Evolutionary conservation across 1,284 basidiomycete genomes (phyloP).

Genomic region (Spongiforma sp.): DNA sequence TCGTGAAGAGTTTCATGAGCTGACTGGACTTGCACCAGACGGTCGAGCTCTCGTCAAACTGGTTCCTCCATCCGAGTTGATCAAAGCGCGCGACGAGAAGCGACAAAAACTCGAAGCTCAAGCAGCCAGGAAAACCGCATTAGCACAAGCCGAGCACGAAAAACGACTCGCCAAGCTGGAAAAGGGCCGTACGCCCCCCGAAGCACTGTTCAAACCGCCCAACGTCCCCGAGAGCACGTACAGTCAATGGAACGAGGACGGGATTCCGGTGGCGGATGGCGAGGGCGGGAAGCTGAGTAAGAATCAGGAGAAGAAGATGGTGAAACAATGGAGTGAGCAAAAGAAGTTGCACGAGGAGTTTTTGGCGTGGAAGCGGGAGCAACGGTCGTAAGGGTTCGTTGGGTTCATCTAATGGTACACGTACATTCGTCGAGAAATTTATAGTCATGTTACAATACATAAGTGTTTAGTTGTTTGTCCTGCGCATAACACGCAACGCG

Average conservation of each 20-base stretch:
- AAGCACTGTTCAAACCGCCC: conserved; percentile 86
- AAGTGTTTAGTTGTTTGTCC: no score
- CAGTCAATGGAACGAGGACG: conserved; percentile 82
- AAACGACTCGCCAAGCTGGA: conserved; percentile 87
- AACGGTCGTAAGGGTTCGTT: conserved; percentile 16
- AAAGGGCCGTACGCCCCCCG: conserved; percentile 79
- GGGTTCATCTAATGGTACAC: no score
- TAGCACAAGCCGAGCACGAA: conserved; percentile 72
- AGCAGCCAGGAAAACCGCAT: conserved; percentile 80
- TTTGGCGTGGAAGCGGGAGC: conserved; percentile 59
- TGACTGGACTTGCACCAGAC: conserved; percentile 60
- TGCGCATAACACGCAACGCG: no score
- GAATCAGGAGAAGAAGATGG: conserved; percentile 78
- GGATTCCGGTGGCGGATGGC: conserved; percentile 84
- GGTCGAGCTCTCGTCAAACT: conserved; percentile 96
- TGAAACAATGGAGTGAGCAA: conserved; percentile 83
- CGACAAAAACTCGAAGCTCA: conserved; percentile 79
- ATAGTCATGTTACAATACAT: no score
- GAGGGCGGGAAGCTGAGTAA: conserved; percentile 90
- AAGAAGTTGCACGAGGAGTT: conserved; percentile 82
- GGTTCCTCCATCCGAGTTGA: conserved; percentile 83
- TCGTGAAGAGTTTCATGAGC: not conserved
- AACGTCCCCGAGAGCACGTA: conserved; percentile 74
- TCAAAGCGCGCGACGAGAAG: conserved; percentile 90
- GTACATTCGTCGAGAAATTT: no score